Base-by-base conservation (phyloP, 1,284 basidiomycete genomes). In the Cryptococcus wingfieldii region DNA sequence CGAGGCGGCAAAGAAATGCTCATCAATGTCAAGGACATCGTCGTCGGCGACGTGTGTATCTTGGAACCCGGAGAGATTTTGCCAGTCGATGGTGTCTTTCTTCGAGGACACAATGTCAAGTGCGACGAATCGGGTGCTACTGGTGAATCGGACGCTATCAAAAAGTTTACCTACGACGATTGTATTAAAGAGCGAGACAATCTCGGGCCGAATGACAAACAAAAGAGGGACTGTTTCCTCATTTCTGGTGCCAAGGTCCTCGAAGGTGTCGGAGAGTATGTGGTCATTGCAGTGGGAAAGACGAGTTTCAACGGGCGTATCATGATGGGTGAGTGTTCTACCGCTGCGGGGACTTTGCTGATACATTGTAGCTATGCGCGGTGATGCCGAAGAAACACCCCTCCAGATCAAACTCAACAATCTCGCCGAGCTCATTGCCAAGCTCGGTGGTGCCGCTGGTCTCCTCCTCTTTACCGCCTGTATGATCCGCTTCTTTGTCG, bases 71-170 rank as follows among this genome's bases (percentile, higher is more conserved):
- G 95, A 65, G 96, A 98, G 76, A 87, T 98, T 58, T 73, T 98
- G 9, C 94, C 95, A 46, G 94, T 91, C 75, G 96, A 98, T 71
- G 95, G 95, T 60, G 82, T 98, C 68, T 96, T 96, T 78, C 78
- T 98, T 31, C 81, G 84, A 9, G 94, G 95, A 18, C 90, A 98
- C 79, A 93, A 92, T 61, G 88, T 98, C 68, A 88, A 86, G 69
- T 98, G 94, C 73, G 96, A 98, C 74, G 96, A 98, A 77, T 93
- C 90, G 34, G 90, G 90, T 19, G 92, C 92, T 41, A 98, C 96
- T 1, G 95, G 94, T 62, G 95, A 98, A 78, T 89, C 88, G 7
- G 94, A 98, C 75, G 88, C 94, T 19, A 94, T 98, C 73, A 87
- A 86, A 72, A 98, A 98, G 78, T 72, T 85, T 27, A 70, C 87